phyloP scores from a whole-genome alignment of 192 early-diverging fungal genomes.

The Gigaspora rosea region DNA sequence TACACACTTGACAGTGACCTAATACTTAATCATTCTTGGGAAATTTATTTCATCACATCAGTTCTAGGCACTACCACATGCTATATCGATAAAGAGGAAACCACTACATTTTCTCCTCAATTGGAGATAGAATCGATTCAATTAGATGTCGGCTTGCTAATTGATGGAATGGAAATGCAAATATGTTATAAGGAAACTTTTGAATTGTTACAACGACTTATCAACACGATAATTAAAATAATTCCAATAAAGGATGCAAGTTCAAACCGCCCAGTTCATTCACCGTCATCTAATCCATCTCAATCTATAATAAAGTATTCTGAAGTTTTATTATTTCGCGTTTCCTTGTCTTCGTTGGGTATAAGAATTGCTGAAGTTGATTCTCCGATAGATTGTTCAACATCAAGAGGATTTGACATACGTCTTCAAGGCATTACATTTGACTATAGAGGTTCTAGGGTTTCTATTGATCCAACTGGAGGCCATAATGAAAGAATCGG shows the following conservation, averaged over 20 bases:
- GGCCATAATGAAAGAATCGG: neutral
- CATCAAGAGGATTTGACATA: constrained; percentile 23
- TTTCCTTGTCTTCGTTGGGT: constrained; percentile 8
- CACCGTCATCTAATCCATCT: neutral
- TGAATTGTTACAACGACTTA: neutral
- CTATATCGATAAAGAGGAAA: neutral
- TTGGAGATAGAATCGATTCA: constrained; percentile 28
- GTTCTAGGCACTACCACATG: neutral
- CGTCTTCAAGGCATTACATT: constrained; percentile 5
- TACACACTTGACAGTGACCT: constrained; percentile 19
- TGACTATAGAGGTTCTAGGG: constrained; percentile 20
- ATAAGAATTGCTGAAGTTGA: constrained; percentile 26
- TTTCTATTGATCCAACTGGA: constrained; percentile 15
- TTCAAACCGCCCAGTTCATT: neutral
- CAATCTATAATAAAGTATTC: neutral
- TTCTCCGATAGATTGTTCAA: constrained; percentile 3
- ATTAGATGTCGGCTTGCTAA: neutral
- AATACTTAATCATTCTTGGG: constrained; percentile 17
- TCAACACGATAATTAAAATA: neutral
- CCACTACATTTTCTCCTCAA: neutral
- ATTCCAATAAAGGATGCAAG: neutral
- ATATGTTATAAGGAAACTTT: constrained; percentile 14
- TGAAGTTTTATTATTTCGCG: constrained; percentile 15
- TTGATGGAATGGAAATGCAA: constrained; percentile 16
- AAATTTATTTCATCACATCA: constrained; percentile 9